Conservation (phyloP, 306 rosid species). For the Echinosophora koreensis region DNA sequence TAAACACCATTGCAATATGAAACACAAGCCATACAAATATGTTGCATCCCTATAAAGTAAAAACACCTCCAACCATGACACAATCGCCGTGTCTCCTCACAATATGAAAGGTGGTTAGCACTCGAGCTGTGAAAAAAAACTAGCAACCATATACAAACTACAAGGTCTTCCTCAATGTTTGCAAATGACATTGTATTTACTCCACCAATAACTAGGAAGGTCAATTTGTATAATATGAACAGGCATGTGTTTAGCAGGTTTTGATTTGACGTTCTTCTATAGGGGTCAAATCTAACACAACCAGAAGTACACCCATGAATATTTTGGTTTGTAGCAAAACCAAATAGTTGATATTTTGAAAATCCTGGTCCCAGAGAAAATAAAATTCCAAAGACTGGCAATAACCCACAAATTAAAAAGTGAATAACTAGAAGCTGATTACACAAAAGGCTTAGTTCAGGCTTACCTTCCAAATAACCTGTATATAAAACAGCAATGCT, state of each 20-base stretch:
- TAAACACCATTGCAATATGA: not conserved
- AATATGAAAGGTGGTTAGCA: conserved; percentile 1
- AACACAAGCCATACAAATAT: conserved; percentile 23
- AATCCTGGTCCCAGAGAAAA: conserved; percentile 21
- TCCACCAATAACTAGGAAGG: conserved; percentile 31
- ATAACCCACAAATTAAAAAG: conserved; percentile 17
- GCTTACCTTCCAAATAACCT: conserved; percentile 78
- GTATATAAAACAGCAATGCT: conserved; percentile 83
- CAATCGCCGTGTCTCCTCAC: conserved; percentile 24
- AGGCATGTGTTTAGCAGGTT: conserved; percentile 26
- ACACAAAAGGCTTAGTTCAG: conserved; percentile 35
- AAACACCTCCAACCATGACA: conserved; percentile 30
- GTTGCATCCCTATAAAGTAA: conserved; percentile 12
- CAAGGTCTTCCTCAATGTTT: conserved; percentile 34
- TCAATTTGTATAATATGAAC: conserved; percentile 26
- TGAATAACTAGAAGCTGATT: conserved; percentile 19
- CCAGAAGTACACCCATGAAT: conserved; percentile 16
- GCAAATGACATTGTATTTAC: conserved; percentile 22
- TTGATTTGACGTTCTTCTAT: conserved; percentile 21
- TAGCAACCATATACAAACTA: conserved; percentile 36
- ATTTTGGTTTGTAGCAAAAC: conserved; percentile 25
- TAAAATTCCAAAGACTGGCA: conserved; percentile 35
- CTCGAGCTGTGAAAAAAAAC: conserved; percentile 33
- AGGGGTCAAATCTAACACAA: conserved; percentile 11
- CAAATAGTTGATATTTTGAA: conserved; percentile 32